phyloP scores from a whole-genome alignment of 805 yeast genomes.

The Saccharomyces jurei region DNA sequence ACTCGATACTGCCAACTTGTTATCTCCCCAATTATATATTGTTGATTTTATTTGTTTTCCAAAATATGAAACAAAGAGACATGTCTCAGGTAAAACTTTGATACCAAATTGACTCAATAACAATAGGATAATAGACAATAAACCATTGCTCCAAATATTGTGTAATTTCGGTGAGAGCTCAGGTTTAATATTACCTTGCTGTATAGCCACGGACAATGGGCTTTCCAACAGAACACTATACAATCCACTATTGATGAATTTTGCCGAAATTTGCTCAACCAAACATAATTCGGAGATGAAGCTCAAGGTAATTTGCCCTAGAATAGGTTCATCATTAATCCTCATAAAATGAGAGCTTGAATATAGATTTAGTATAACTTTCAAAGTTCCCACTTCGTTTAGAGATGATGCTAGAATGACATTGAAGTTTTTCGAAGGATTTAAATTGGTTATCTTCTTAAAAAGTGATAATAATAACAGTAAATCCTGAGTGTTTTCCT shows the following conservation, averaged over 20 bases:
- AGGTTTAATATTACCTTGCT: constrained; percentile 54
- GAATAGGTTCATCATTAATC: constrained; percentile 53
- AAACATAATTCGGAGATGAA: constrained; percentile 63
- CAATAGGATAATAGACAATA: constrained; percentile 57
- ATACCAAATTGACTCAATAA: constrained; percentile 57
- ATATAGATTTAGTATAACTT: constrained; percentile 55
- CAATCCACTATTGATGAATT: constrained; percentile 54
- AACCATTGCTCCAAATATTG: constrained; percentile 78
- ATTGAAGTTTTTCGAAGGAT: constrained; percentile 41
- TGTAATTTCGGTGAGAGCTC: constrained; percentile 50
- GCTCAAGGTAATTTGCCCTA: constrained; percentile 64
- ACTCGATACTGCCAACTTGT: constrained; percentile 35
- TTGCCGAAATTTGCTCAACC: constrained; percentile 56
- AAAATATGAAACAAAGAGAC: constrained; percentile 55
- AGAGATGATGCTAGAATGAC: constrained; percentile 44
- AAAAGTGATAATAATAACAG: constrained; percentile 55
- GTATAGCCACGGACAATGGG: constrained; percentile 58
- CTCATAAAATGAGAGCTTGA: constrained; percentile 57
- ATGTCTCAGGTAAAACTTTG: constrained; percentile 53
- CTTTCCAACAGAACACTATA: constrained; percentile 65
- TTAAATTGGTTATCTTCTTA: constrained; percentile 45
- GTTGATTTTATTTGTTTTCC: constrained; percentile 57
- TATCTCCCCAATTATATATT: constrained; percentile 57
- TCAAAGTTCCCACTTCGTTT: constrained; percentile 51
- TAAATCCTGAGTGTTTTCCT: constrained; percentile 56